phyloP scores from a whole-genome alignment of 1,284 basidiomycete species.

The Puccinia triticina region DNA sequence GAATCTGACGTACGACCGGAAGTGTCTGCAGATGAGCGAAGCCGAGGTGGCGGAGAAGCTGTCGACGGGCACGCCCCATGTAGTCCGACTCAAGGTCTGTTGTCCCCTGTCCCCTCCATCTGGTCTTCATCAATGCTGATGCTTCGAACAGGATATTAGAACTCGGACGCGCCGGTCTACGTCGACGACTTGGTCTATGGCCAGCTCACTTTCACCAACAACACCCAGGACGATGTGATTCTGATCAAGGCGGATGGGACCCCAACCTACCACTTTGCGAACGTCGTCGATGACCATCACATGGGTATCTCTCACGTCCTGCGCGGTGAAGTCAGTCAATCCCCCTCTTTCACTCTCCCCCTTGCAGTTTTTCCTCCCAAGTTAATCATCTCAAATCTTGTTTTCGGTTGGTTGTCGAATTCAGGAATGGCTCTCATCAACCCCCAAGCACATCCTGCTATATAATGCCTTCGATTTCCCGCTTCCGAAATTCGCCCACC shows the following conservation, averaged over 20 bases:
- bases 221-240: slow-evolving; percentile 78
- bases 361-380: neutral
- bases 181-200: slow-evolving; percentile 65
- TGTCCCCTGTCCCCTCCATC: slow-evolving; percentile 21
- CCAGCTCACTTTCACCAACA: slow-evolving; percentile 66
- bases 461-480: slow-evolving; percentile 76
- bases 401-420: neutral
- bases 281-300: slow-evolving; percentile 89
- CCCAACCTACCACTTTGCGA: slow-evolving; percentile 96
- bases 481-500: slow-evolving; percentile 82
- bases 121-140: slow-evolving; percentile 59
- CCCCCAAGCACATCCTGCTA: slow-evolving; percentile 88
- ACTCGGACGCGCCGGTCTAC: slow-evolving; percentile 60
- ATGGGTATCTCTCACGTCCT: slow-evolving; percentile 97
- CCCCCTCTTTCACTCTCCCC: slow-evolving; percentile 25
- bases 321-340: slow-evolving; percentile 75
- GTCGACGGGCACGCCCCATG: slow-evolving; percentile 73
- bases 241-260: slow-evolving; percentile 88
- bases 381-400: no score
- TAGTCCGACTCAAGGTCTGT: slow-evolving; percentile 83
- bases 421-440: slow-evolving; percentile 92
- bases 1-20: slow-evolving; percentile 78
- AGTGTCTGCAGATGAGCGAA: slow-evolving; percentile 79
- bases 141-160: slow-evolving; percentile 65
- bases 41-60: slow-evolving; percentile 79